Base-by-base conservation (phyloP, 768 basidiomycete species). In the Paxillus involutus region DNA sequence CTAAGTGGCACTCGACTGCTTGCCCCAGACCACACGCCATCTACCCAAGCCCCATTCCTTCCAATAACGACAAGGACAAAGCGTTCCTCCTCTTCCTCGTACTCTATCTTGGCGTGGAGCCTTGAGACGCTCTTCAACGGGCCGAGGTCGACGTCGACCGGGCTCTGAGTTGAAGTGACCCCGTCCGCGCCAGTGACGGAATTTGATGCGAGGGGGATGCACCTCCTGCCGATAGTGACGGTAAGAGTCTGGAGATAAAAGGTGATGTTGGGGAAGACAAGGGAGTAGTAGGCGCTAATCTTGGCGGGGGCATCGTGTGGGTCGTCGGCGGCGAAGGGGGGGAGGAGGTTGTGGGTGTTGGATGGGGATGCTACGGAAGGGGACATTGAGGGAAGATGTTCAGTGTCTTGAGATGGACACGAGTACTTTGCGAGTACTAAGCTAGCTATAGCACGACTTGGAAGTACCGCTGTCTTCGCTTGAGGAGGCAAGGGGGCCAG, bases 21-120 rank as follows among this genome's bases (percentile, higher is more conserved):
- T 59, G 90, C 87, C 11, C 88, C 89, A 46, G 86, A 86, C 91
- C 95, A 99, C n/a, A 91, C 85, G 30, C 94, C 95, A 59, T 98
- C 94, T 5, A 99, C 94, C 89, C 95, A 98, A 16, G 94, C 94
- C 12, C 97, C 97, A 63, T 99, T 98, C 54, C 97, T 79, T n/a
- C 97, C 97, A 36, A 92, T 80, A 36, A 99, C 95, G 55, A 86
- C 85, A 35, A 99, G 81, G 14, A 91, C 85, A 68, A 95, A 97
- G 49, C 88, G 84, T 57, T 91, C 90, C 57, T 88, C 86, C 8
- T 91, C 88, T 68, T 90, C 87, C 76, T 95, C 92, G 65, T 91
- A 97, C 69, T 91, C 92, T 62, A 98, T 94, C 77, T 85, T 88
- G 33, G 97, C 97, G 67, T 99, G 97, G 16, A 97, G 79, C 21